Evolutionary conservation across 306 rosid genomes (phyloP).

Genomic region (Malus domestica): ASM211411v1 NC_041798.1:32417001-32417500

Average conservation of each 20-base stretch:
- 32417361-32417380: slow-evolving; percentile 71
- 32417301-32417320: slow-evolving; percentile 54
- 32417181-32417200: slow-evolving; percentile 57
- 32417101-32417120: slow-evolving; percentile 67
- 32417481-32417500: slow-evolving; percentile 58
- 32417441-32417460: slow-evolving; percentile 72
- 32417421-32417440: slow-evolving; percentile 54
- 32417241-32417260: slow-evolving; percentile 73
- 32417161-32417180: slow-evolving; percentile 45
- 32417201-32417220: slow-evolving; percentile 39
- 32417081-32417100: slow-evolving; percentile 65
- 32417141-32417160: slow-evolving; percentile 64
- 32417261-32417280: slow-evolving; percentile 80
- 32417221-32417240: slow-evolving; percentile 75
- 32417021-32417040: slow-evolving; percentile 56
- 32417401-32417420: slow-evolving; percentile 52
- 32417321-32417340: slow-evolving; percentile 51
- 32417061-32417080: slow-evolving; percentile 36
- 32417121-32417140: slow-evolving; percentile 68
- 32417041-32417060: slow-evolving; percentile 38
- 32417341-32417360: slow-evolving; percentile 71
- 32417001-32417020: slow-evolving; percentile 62
- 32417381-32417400: slow-evolving; percentile 80
- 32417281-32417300: slow-evolving; percentile 76
- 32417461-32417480: slow-evolving; percentile 59